Evolutionary conservation across 2,329 filamentous ascomycete genomes (phyloP), one percentile per base, ranked within the genome.

Genomic region (Alternaria viburni): DNA sequence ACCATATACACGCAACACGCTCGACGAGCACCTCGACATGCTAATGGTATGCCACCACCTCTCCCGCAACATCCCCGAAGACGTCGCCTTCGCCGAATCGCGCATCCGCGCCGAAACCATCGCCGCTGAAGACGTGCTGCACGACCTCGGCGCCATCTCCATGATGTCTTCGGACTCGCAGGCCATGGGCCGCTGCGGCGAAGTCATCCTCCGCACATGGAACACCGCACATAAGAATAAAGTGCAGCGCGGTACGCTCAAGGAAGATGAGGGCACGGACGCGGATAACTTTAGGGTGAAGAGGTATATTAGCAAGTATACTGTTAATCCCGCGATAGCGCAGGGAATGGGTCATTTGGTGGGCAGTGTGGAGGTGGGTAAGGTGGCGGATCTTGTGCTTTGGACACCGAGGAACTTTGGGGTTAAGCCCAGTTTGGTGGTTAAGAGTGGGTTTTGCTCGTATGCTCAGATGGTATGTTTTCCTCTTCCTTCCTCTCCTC

Each of bases 211-310:
- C 23, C 88, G 95, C 12, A 97, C 95, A 0, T 98, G 95, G 95
- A 94, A 97, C 81, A 98, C 95, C 3, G 95, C 95, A 0, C 93
- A 97, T 82, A 97, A 97, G 87, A 98, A 98, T 79, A 97, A 97
- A 81, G 77, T 90, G 17, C 93, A 97, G 81, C 87, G 94, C 9
- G 95, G 95, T 0, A 76, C 81, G 1, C 81, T 98, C 26, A 83
- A 87, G 7, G 92, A 97, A 82, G 95, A 98, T 73, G 85, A 90
- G 67, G 92, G 87, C 21, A 90, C 91, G 0, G 90, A 85, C 11
- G 93, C 91, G 0, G 95, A 98, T 77, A 98, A 98, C 79, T 93
- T 93, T 82, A 85, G 95, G 44, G 95, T 97, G 7, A 97, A 96
- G 84, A 83, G 95, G 25, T 98, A 98, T 78, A 86, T 98, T 49